Base-by-base conservation (phyloP, 1,139 yeast genomes). In the Taiozyma onychis region DNA sequence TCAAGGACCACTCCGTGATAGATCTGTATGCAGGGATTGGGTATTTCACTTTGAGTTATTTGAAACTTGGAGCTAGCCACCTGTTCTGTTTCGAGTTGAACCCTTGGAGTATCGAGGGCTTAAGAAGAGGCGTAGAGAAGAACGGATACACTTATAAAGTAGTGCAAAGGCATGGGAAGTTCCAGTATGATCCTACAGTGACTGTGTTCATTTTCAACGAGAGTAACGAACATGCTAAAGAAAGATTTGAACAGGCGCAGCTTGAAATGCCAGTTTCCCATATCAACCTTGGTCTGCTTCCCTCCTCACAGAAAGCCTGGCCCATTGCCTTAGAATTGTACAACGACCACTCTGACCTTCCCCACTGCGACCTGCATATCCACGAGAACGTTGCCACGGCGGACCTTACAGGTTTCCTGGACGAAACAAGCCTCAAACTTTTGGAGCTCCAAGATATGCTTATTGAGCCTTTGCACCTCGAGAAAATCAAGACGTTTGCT, bases 21-120 rank as follows among this genome's bases (percentile, higher is more conserved):
- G 97, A 89, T 62, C 62, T 89, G 51, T 89, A 88, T 63, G 82
- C 88, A 32, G 97, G 97, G 0, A 88, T 89, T 48, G 97, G 97
- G 2, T 89, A 89, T 65, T 89, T 89, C 64, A 78, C 91, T 5
- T 68, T 89, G 37, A 77, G 88, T 44, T 89, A 89, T 60, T 71
- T 87, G 45, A 71, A 70, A 46, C 72, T 75, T 41, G 75, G 77
- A 0, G 89, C 88, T 1, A 54, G 64, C 13, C 69, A 70, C 18
- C 69, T 87, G 0, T 75, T 83, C 45, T 83, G 95, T 62, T 89
- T 96, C 89, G 97, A 89, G 57, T 68, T 89, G 44, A 89, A 89
- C 61, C 88, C 90, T 1, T 88, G 93, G 95, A 85, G 95, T 45
- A 76, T 85, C 8, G 81, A 83, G 58, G 96, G 95, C 0, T 71